Evolutionary conservation across 345 rosid genomes (phyloP).

Genomic region (Acer campestre): DNA sequence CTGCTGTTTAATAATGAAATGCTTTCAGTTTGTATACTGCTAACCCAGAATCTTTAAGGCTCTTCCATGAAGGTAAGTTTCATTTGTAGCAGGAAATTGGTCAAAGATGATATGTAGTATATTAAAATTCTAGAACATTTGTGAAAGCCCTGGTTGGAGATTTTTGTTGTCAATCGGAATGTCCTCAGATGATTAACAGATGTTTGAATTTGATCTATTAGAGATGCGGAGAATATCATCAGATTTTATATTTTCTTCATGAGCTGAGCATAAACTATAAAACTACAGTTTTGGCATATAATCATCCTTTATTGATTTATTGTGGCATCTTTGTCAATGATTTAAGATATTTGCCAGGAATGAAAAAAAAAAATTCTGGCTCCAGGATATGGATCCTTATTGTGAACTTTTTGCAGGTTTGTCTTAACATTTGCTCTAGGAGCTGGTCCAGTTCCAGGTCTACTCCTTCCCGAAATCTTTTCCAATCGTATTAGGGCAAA

Average conservation of each 20-base stretch:
- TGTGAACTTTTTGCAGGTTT: slow-evolving; percentile 56
- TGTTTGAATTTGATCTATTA: not conserved
- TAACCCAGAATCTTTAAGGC: not conserved
- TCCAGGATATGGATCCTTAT: slow-evolving; percentile 10
- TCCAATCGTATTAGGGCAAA: slow-evolving; percentile 90
- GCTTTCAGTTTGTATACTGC: not conserved
- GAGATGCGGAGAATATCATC: not conserved
- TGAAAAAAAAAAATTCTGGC: not conserved
- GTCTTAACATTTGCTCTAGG: slow-evolving; percentile 91
- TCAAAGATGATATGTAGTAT: not conserved
- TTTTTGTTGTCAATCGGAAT: not conserved
- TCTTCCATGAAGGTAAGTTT: not conserved
- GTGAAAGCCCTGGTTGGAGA: not conserved
- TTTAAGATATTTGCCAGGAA: not conserved
- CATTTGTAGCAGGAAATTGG: slow-evolving; percentile 10
- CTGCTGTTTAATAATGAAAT: not conserved
- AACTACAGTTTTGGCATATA: not conserved
- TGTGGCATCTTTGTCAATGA: not conserved
- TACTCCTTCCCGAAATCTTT: slow-evolving; percentile 94
- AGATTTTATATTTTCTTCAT: not conserved
- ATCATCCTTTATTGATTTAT: not conserved
- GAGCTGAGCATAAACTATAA: not conserved
- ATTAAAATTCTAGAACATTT: not conserved
- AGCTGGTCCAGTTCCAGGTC: slow-evolving; percentile 98
- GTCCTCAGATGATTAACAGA: not conserved